Evolutionary conservation across 1,139 yeast genomes (phyloP), one percentile per base, ranked within the genome.

Genomic region (Keqinozyma sinolaborantium): DNA sequence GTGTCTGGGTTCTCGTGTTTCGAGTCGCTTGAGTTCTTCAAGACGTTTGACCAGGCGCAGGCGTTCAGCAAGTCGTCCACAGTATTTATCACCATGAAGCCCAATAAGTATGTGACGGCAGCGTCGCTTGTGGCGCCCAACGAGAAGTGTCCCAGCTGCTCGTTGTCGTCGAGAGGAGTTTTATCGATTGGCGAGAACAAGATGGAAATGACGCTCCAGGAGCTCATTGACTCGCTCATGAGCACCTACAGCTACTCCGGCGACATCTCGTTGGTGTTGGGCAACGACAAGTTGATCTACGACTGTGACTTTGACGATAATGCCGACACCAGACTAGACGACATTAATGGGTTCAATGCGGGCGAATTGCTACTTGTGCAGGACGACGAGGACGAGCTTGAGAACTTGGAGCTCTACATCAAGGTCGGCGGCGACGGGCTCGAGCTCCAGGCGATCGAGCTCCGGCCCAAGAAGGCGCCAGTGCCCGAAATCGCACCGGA

Each of bases 241-340:
- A 48, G 48, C 2, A 64, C 65, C 30, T 79, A 82, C 46, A 67
- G 65, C 0, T 87, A 78, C 51, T 69, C 73, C 4, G 21, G 21
- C 9, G 95, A 83, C 35, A 63, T 87, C 2, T 64, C 92, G 1
- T 57, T 84, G 15, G 73, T 84, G 24, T 67, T 80, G 18, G 77
- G 74, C 3, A 60, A 71, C 14, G 77, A 80, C 23, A 74, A 72
- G 41, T 66, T 92, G 39, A 58, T 94, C 8, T 87, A 86, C 48
- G 98, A 94, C 56, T 70, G 70, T 31, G 99, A 94, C 49, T 87
- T 86, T 55, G 96, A 87, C 32, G 97, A 90, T 49, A 82, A 90
- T 48, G 47, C 70, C 7, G 65, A 63, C 0, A 66, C 62, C 26
- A 55, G 68, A 0, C 58, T 92, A 14, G 38, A 44, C 0, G 76